Percentiles rank a stretch among this genome's conserved stretches.
Evolutionary conservation across 371 early-diverging fungal genomes (phyloP).

Genomic region (Mucor racemosus): DNA sequence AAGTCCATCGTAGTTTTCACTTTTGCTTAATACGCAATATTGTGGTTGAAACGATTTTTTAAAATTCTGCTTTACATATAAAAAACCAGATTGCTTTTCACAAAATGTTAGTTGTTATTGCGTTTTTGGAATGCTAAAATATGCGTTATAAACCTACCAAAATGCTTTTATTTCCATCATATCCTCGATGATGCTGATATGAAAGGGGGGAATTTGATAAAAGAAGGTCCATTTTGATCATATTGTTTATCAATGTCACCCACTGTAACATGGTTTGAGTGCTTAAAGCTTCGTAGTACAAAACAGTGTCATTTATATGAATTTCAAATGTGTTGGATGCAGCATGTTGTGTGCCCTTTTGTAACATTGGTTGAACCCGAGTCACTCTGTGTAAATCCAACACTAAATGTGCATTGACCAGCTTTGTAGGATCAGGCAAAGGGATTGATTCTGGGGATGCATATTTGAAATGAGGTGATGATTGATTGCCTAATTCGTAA

Average conservation of each 20-base stretch:
- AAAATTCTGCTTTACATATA: conserved; percentile 25
- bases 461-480: conserved; percentile 14
- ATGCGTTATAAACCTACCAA: conserved; percentile 7
- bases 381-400: conserved; percentile 16
- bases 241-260: conserved; percentile 17
- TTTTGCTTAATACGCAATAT: conserved; percentile 18
- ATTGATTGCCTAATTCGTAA: conserved; percentile 1
- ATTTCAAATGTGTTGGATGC: conserved; percentile 6
- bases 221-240: conserved; percentile 1
- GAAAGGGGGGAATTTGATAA: not conserved
- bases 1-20: conserved; percentile 7
- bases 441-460: not conserved
- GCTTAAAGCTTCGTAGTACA: conserved; percentile 24
- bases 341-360: not conserved
- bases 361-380: not conserved
- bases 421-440: conserved; percentile 6
- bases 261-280: conserved; percentile 25
- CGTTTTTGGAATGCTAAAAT: no score
- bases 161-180: not conserved
- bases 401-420: conserved; percentile 13
- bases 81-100: conserved; percentile 16
- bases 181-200: not conserved
- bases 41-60: conserved; percentile 4
- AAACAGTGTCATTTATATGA: not conserved
- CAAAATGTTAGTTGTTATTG: not conserved